Conservation (phyloP, 2,329 filamentous ascomycete genomes). For the Fusarium abutilonis region DNA sequence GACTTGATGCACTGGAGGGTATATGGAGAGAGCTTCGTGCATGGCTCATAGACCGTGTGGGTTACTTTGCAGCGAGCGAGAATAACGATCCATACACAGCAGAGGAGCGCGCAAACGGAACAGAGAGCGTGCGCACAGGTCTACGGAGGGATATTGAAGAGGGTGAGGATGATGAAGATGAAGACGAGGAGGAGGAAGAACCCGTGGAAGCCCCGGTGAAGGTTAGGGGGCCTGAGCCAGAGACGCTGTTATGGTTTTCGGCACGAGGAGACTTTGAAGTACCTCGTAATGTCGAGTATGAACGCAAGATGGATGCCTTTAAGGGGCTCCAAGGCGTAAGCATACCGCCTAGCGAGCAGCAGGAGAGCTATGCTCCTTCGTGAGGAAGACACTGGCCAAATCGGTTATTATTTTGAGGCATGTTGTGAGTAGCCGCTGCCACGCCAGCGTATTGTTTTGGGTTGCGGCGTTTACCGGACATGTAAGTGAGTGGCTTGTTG, state of each 20-base stretch:
- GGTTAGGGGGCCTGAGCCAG: constrained; percentile 54
- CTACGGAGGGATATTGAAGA: constrained; percentile 66
- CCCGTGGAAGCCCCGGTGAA: constrained; percentile 42
- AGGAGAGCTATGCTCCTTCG: constrained; percentile 24
- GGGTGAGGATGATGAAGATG: constrained; percentile 64
- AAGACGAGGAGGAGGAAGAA: constrained; percentile 55
- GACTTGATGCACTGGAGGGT: constrained; percentile 57
- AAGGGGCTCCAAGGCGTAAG: constrained; percentile 51
- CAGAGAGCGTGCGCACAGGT: constrained; percentile 78
- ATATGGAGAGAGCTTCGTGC: constrained; percentile 64
- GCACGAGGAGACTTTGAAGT: constrained; percentile 57
- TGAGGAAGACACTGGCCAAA: constrained; percentile 2
- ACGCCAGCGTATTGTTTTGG: not conserved
- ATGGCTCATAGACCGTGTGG: constrained; percentile 55
- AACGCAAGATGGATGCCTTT: constrained; percentile 49
- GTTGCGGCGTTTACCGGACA: not conserved
- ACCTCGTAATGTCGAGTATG: constrained; percentile 57
- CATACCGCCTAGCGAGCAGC: constrained; percentile 42
- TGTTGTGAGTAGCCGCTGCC: not conserved
- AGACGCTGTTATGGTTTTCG: constrained; percentile 59
- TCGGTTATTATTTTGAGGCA: not conserved
- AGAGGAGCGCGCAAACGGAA: constrained; percentile 72
- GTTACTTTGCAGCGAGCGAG: constrained; percentile 55
- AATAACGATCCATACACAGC: constrained; percentile 73
- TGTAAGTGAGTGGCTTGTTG: constrained; percentile 16